Evolutionary conservation across 768 basidiomycete species (phyloP).

Genomic region (Phaffia australis): DNA sequence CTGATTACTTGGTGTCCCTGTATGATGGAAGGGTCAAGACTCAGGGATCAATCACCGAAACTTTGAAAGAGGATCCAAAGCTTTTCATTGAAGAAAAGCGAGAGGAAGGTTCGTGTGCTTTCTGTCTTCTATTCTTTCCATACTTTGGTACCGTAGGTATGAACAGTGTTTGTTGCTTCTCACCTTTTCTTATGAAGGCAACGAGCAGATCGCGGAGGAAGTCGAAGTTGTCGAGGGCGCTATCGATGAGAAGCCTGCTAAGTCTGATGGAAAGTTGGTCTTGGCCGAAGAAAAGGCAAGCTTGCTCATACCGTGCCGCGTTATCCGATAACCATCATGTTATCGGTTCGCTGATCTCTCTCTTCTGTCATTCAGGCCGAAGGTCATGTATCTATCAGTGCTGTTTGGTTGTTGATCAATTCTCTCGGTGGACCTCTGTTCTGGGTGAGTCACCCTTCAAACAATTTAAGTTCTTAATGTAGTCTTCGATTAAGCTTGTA

Average conservation of each 20-base stretch:
- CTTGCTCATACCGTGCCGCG: no score
- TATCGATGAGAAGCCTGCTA: constrained; percentile 28
- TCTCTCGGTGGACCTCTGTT: constrained; percentile 37
- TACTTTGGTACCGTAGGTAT: not conserved
- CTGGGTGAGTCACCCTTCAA: constrained; percentile 29
- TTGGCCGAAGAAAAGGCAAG: constrained; percentile 36
- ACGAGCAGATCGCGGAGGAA: constrained; percentile 23
- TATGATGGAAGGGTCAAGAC: constrained; percentile 32
- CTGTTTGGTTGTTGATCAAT: constrained; percentile 21
- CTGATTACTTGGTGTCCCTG: constrained; percentile 36
- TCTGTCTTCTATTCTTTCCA: not conserved
- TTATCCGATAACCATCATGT: no score
- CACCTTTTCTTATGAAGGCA: no score
- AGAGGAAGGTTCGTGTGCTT: constrained; percentile 15
- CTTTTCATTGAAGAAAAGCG: constrained; percentile 29
- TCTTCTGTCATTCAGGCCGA: not conserved
- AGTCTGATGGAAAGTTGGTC: constrained; percentile 33
- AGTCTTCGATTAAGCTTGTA: not conserved
- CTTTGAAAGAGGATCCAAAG: constrained; percentile 28
- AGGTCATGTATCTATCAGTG: constrained; percentile 11
- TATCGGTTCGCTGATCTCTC: no score
- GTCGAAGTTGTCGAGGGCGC: constrained; percentile 24
- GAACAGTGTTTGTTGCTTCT: no score
- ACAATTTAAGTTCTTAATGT: not conserved
- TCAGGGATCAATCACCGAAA: constrained; percentile 33